Evolutionary conservation across 2,329 filamentous ascomycete genomes (phyloP), one percentile per base, ranked within the genome.

Genomic region (Proliferodiscus dingleyae): DNA sequence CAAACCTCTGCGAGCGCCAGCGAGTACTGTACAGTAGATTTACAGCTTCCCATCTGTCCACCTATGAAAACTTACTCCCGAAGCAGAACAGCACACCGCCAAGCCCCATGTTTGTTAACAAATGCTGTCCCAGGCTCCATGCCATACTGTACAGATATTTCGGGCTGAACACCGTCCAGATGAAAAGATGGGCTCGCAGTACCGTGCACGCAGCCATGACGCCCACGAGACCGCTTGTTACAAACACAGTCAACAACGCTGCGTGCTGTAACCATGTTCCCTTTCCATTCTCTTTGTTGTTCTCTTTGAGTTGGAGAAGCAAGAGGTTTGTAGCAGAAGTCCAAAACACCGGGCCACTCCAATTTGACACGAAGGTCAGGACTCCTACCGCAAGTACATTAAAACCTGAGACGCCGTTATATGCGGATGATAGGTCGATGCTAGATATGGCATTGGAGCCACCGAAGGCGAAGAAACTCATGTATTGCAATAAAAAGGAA

Each of bases 111-210:
- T 91, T 89, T 34, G 91, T 71, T 29, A 77, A 62, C 50, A 90
- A 63, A 76, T 98, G 91, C 70, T 90, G 88, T 6, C 80, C 87
- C 37, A 91, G 61, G 51, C 78, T 81, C 94, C 93, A 98, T 11
- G 85, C 89, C 73, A 93, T 85, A 53, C 82, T 87, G 64, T 95
- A 98, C 55, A 98, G 69, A 65, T 90, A 97, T 66, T 97, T 98
- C 0, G 93, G 93, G 53, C 88, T 95, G 66, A 98, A 98, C 9
- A 98, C 93, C 1, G 91, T 97, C 93, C 93, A 98, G 51, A 98
- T 90, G 64, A 98, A 98, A 47, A 98, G 66, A 72, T 98, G 93
- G 23, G 87, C 89, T 55, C 91, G 74, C 61, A 98, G 66, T 6
- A 78, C 73, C 38, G 86, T 89, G 65, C 93, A 98, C 13, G 91